These are phyloP conservation scores for Santalum album DNA, from an alignment of 164 flowering plant species.

Conservation along the genomic window DNA sequence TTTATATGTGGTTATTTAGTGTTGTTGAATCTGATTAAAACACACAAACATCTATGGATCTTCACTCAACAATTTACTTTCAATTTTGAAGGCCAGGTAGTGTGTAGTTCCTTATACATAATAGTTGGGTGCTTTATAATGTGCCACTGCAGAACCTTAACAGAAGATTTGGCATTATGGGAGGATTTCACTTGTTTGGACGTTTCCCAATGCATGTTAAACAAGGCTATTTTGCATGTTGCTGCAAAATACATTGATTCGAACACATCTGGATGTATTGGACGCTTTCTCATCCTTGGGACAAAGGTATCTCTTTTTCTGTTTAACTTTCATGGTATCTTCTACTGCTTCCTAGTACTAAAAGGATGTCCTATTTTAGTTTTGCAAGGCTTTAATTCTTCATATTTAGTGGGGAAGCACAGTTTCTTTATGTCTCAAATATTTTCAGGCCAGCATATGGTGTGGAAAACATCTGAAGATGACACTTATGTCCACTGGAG, in stretches of 20 bases:
- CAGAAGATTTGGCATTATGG: slow-evolving; percentile 50
- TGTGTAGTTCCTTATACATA: neutral
- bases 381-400: neutral
- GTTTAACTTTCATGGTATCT: neutral
- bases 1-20: too few species aligned
- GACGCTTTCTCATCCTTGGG: slow-evolving; percentile 45
- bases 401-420: neutral
- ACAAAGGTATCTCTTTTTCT: slow-evolving; percentile 43
- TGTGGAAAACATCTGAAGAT: slow-evolving; percentile 69
- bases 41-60: too few species aligned
- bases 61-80: too few species aligned
- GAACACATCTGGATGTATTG: slow-evolving; percentile 30
- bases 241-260: slow-evolving; percentile 43
- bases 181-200: slow-evolving; percentile 77
- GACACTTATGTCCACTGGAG: slow-evolving; percentile 57
- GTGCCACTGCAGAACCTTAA: slow-evolving; percentile 28
- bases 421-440: neutral
- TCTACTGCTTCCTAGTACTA: neutral
- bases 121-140: neutral
- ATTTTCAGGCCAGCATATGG: slow-evolving; percentile 69
- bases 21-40: too few species aligned
- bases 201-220: slow-evolving; percentile 59
- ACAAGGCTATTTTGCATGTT: slow-evolving; percentile 51
- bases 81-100: neutral
- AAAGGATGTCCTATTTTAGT: neutral